Evolutionary conservation across 176 grass and related monocot species (phyloP).

Genomic region (Avena sativa): DNA sequence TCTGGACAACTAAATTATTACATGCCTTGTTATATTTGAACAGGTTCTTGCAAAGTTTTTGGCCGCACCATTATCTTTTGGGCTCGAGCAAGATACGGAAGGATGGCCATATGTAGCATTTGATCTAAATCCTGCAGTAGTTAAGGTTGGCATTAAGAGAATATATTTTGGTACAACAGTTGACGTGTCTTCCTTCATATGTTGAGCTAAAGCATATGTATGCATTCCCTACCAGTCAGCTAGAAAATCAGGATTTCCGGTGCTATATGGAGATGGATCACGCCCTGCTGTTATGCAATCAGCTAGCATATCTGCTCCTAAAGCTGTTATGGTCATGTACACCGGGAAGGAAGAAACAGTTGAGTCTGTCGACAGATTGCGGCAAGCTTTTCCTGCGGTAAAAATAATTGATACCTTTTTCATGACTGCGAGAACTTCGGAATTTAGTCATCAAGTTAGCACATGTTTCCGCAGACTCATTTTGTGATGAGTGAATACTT

Average conservation of each 20-base stretch:
- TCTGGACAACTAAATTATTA: constrained; percentile 13
- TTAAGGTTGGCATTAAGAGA: constrained; percentile 69
- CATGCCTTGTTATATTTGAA: constrained; percentile 5
- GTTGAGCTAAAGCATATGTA: constrained; percentile 38
- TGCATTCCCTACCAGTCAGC: constrained; percentile 59
- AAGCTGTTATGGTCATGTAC: constrained; percentile 99
- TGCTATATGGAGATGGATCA: constrained; percentile 93
- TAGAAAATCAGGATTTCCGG: constrained; percentile 75
- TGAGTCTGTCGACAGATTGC: constrained; percentile 80
- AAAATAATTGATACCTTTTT: constrained; percentile 10
- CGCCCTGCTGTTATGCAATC: constrained; percentile 93
- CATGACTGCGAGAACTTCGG: background rate
- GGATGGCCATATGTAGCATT: constrained; percentile 93
- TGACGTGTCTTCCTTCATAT: constrained; percentile 20
- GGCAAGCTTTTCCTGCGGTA: constrained; percentile 95
- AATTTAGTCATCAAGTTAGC: constrained; percentile 10
- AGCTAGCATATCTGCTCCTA: constrained; percentile 91
- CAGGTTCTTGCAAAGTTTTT: constrained; percentile 96
- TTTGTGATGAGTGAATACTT: background rate
- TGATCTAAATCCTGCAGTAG: constrained; percentile 89
- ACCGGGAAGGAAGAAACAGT: constrained; percentile 73
- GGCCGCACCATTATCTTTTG: constrained; percentile 84
- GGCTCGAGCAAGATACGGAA: constrained; percentile 52
- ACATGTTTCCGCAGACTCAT: background rate
- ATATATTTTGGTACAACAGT: constrained; percentile 9